Conservation (phyloP, 441 rosid genomes). For the Mallotus japonicus region DNA sequence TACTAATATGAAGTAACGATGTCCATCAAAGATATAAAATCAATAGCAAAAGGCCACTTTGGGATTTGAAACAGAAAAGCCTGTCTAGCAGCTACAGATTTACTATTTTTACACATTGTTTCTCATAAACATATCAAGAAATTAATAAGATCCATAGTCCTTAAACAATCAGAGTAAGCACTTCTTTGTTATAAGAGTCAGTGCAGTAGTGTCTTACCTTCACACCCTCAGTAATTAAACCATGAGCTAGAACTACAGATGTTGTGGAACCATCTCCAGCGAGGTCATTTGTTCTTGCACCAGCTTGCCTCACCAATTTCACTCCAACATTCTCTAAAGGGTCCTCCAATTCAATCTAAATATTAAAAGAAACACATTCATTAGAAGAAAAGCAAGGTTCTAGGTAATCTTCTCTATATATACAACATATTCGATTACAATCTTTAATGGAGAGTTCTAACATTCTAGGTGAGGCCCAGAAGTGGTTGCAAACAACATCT, state of each 20-base stretch:
- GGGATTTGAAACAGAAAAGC: background rate
- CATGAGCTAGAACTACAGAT: conserved; percentile 84
- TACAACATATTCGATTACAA: background rate
- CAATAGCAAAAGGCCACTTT: background rate
- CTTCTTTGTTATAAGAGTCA: background rate
- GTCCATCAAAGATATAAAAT: background rate
- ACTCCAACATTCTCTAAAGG: conserved; percentile 93
- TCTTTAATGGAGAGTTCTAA: too few relatives aligned
- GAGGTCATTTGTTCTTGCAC: conserved; percentile 85
- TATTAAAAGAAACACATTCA: conserved; percentile 14
- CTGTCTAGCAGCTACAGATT: background rate
- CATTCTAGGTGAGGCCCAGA: too few relatives aligned
- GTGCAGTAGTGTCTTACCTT: conserved; percentile 44
- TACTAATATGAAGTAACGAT: background rate
- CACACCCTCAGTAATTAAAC: conserved; percentile 77
- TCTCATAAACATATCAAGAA: background rate
- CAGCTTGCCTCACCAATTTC: conserved; percentile 93
- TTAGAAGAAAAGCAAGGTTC: background rate
- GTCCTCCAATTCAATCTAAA: conserved; percentile 84
- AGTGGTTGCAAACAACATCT: too few relatives aligned
- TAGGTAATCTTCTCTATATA: background rate
- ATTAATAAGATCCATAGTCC: background rate
- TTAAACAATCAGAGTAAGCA: background rate
- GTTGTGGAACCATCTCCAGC: conserved; percentile 97
- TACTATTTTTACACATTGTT: background rate